Evolutionary conservation across 2,329 filamentous ascomycete genomes (phyloP).

Genomic region (Cladosporium sp.): DNA sequence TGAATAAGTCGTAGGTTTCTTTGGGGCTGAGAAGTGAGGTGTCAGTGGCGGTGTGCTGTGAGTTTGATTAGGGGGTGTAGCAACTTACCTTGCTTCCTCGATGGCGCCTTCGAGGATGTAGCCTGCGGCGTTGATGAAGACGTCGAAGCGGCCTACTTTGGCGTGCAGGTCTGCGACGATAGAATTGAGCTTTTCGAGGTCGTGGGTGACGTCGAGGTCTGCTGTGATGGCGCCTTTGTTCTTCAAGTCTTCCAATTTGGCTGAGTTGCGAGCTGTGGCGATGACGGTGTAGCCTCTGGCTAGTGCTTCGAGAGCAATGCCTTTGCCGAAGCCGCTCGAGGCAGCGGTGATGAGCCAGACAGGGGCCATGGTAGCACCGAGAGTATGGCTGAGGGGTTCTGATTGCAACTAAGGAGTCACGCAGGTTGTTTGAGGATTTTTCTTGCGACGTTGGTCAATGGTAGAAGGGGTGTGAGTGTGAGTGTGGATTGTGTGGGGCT

Average conservation of each 20-base stretch:
- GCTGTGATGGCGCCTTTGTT: conserved; percentile 26
- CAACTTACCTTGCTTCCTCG: conserved; percentile 25
- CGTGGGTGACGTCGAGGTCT: conserved; percentile 44
- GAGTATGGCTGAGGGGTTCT: conserved; percentile 6
- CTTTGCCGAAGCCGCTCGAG: conserved; percentile 51
- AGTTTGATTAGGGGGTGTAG: not conserved
- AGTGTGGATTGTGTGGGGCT: not conserved
- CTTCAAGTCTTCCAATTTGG: conserved; percentile 25
- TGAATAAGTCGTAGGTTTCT: conserved; percentile 26
- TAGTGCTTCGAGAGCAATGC: conserved; percentile 47
- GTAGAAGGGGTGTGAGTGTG: not conserved
- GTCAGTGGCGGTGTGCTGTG: not conserved
- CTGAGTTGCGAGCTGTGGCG: conserved; percentile 46
- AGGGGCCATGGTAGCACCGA: conserved; percentile 10
- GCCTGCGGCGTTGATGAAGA: conserved; percentile 44
- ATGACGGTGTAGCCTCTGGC: conserved; percentile 48
- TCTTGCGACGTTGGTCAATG: too few relatives aligned
- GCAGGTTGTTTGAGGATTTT: too few relatives aligned
- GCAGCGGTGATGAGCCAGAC: conserved; percentile 45
- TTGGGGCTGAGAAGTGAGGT: conserved; percentile 12
- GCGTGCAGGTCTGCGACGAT: conserved; percentile 38
- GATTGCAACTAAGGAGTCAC: not conserved
- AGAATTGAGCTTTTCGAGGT: conserved; percentile 40
- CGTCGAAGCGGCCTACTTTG: conserved; percentile 43
- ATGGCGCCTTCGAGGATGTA: conserved; percentile 23